Percentiles rank a stretch among this genome's conserved stretches.
These are phyloP conservation scores for Morella rubra DNA, from an alignment of 306 rosid genomes.

Conservation along the genomic window DNA sequence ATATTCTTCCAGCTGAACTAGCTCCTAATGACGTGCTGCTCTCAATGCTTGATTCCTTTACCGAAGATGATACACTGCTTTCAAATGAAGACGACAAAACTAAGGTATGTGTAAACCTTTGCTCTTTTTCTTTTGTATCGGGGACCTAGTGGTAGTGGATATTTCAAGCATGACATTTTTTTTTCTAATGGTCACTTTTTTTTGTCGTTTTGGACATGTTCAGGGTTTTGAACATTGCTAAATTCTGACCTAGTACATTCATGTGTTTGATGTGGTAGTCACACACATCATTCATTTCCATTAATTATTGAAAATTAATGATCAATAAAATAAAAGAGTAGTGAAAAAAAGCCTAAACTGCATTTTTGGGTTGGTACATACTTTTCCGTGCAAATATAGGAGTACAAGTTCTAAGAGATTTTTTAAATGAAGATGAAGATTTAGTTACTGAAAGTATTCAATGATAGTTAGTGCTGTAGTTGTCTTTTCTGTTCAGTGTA, in stretches of 20 bases:
- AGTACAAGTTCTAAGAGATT: too few species aligned
- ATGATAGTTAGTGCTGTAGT: too few species aligned
- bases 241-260: too few species aligned
- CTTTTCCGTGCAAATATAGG: too few species aligned
- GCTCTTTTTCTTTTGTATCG: neutral
- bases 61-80: conserved; percentile 9
- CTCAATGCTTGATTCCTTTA: conserved; percentile 15
- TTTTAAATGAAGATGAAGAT: too few species aligned
- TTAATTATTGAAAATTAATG: too few species aligned
- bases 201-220: neutral
- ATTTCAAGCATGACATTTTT: neutral
- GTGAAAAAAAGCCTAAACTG: too few species aligned
- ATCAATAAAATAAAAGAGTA: too few species aligned
- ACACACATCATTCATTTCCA: neutral
- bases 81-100: conserved; percentile 13
- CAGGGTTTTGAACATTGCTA: neutral
- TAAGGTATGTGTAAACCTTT: conserved; percentile 38
- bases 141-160: too few species aligned
- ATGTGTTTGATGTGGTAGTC: neutral
- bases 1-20: conserved; percentile 2
- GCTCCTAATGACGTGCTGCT: neutral
- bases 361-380: too few species aligned
- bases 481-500: too few species aligned
- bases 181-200: neutral
- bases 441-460: too few species aligned